Base-by-base conservation (phyloP, 2,329 filamentous ascomycete genomes). In the Fusarium tricinctum region DNA sequence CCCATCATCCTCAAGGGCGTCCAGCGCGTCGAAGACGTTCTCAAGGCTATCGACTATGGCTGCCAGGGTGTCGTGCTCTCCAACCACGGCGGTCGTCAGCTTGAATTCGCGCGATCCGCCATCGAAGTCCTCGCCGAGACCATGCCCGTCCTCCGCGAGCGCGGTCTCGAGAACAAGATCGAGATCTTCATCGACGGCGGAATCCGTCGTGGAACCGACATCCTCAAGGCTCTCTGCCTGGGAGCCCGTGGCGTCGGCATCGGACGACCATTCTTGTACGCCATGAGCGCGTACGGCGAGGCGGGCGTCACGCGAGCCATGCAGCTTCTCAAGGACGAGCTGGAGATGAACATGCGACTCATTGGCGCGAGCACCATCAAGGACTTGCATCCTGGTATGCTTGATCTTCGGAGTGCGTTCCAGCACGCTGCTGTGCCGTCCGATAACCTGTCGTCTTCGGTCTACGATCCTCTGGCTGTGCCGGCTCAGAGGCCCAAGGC, bases 321-420 rank as follows among this genome's bases (percentile, higher is more conserved):
- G 91, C 91, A 94, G 80, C 82, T 97, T 60, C 86, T 97, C 72
- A 94, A 92, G 82, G 96, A 98, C 75, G 96, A 99, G 85, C 92
- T 99, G 88, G 94, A 97, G 83, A 98, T 98, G 95, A 96, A 95
- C 76, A 98, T 99, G 96, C 89, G 96, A 8, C 83, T 99, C 67
- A 93, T 99, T 72, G 96, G 96, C 12, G 92, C 89, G 61, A 87
- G 85, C 20, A 89, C 81, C 63, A 79, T 99, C 32, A 88, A 89
- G 35, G 89, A 99, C 72, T 81, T 99, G 66, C 92, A 92, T 66
- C 91, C 94, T 0, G 89, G 89, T 26, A 81, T 99, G 78, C 79
- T 99, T 20, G 96, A 99, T 77, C 87, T 88, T 0, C 84, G 91
- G 63, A 92, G 91, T 4, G 77, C 97, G 71, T 81, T 81, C 63